These are phyloP conservation scores for Penicillium janthinellum DNA, from an alignment of 2,329 filamentous ascomycete genomes.

Conservation along the genomic window DNA sequence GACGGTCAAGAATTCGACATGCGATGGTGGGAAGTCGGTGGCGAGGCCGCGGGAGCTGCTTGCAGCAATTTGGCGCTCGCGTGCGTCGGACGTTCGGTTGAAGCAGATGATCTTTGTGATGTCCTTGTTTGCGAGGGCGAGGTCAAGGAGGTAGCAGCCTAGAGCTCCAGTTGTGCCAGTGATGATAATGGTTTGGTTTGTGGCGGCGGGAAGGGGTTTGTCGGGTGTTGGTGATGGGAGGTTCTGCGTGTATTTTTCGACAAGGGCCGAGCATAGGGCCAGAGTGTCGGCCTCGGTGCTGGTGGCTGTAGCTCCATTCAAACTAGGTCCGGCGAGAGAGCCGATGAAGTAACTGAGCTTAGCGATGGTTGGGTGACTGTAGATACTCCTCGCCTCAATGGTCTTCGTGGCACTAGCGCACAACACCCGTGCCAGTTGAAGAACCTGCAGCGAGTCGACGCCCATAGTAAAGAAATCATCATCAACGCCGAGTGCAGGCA, in stretches of 20 bases:
- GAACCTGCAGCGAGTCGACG: slow-evolving; percentile 10
- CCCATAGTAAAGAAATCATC: slow-evolving; percentile 9
- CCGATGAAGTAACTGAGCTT: slow-evolving; percentile 7
- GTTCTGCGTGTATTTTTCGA: slow-evolving; percentile 8
- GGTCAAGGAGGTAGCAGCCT: slow-evolving; percentile 7
- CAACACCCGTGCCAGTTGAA: slow-evolving; percentile 3
- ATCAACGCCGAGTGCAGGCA: neutral
- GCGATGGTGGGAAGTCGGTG: slow-evolving; percentile 3
- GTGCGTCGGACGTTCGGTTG: slow-evolving; percentile 5
- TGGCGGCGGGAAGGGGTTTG: neutral
- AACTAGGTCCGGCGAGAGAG: neutral
- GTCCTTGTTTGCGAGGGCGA: neutral
- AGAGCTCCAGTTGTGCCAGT: slow-evolving; percentile 12
- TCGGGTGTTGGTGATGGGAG: neutral
- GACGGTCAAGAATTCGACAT: slow-evolving; percentile 1
- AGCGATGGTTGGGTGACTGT: slow-evolving; percentile 5
- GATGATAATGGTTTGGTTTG: slow-evolving; percentile 5
- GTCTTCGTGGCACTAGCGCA: slow-evolving; percentile 1
- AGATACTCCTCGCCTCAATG: slow-evolving; percentile 2
- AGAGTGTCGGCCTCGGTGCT: slow-evolving; percentile 1
- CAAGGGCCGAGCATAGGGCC: slow-evolving; percentile 4
- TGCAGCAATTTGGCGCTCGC: neutral
- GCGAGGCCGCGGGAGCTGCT: neutral
- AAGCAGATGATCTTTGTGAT: slow-evolving; percentile 7
- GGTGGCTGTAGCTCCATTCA: neutral